These are phyloP conservation scores for Lachancea mirantina DNA, from an alignment of 805 yeast genomes.

Conservation along the genomic window DNA sequence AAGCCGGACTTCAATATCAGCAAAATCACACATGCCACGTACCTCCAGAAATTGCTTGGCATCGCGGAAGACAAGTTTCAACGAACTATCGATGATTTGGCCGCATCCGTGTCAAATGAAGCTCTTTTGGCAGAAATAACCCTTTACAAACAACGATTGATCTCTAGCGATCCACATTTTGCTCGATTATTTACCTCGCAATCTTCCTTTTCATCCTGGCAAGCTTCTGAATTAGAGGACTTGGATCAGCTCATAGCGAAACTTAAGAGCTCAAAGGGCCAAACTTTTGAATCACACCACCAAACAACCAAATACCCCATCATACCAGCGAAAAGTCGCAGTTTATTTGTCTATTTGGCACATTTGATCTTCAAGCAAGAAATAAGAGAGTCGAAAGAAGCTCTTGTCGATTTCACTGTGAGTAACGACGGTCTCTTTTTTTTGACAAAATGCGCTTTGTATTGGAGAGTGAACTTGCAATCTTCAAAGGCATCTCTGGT, in stretches of 20 bases:
- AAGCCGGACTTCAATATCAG: constrained; percentile 46
- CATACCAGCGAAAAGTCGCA: constrained; percentile 38
- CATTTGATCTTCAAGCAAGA: constrained; percentile 40
- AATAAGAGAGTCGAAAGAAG: constrained; percentile 6
- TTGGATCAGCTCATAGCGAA: constrained; percentile 26
- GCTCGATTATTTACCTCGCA: constrained; percentile 32
- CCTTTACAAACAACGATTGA: constrained; percentile 15
- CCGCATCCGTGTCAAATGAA: neutral
- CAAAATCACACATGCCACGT: constrained; percentile 48
- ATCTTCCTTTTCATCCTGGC: constrained; percentile 37
- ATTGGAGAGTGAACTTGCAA: constrained; percentile 51
- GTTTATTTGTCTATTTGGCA: constrained; percentile 36
- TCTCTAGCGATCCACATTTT: neutral
- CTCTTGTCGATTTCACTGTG: constrained; percentile 15
- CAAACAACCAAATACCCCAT: too few species aligned
- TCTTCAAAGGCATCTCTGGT: constrained; percentile 44
- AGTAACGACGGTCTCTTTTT: constrained; percentile 40
- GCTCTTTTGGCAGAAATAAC: constrained; percentile 12
- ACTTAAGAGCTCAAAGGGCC: constrained; percentile 9
- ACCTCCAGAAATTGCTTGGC: constrained; percentile 43
- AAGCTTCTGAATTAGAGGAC: constrained; percentile 31
- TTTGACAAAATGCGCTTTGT: constrained; percentile 38
- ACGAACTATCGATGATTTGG: constrained; percentile 35
- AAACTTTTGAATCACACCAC: too few species aligned
- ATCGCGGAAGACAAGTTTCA: constrained; percentile 46